These are phyloP conservation scores for Eutypa lata DNA, from an alignment of 2,329 filamentous ascomycete genomes.

Conservation along the genomic window DNA sequence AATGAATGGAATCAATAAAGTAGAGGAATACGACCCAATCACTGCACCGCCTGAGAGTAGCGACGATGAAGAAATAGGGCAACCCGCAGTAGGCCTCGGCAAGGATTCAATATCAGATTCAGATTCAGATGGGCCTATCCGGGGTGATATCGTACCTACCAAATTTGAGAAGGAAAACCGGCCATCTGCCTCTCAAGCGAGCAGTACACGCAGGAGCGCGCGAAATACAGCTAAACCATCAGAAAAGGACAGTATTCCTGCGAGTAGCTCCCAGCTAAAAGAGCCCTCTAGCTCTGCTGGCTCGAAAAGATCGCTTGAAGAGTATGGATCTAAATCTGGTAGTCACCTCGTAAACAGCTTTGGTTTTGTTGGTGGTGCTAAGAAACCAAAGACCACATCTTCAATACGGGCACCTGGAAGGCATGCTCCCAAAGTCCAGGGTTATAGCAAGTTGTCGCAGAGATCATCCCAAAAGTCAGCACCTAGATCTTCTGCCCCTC, in stretches of 20 bases:
- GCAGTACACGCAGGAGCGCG: conserved; percentile 3
- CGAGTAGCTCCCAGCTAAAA: conserved; percentile 4
- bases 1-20: conserved; percentile 10
- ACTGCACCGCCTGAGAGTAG: conserved; percentile 22
- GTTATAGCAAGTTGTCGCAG: conserved; percentile 11
- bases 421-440: conserved; percentile 11
- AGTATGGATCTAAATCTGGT: conserved; percentile 2
- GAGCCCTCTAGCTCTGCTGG: conserved; percentile 14
- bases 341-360: conserved; percentile 11
- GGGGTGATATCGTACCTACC: conserved; percentile 32
- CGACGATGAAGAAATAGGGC: conserved; percentile 18
- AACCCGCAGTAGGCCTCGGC: not conserved
- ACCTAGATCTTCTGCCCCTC: conserved; percentile 10
- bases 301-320: conserved; percentile 21
- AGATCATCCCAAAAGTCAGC: conserved; percentile 11
- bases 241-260: not conserved
- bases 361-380: conserved; percentile 9
- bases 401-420: conserved; percentile 5
- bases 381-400: conserved; percentile 5
- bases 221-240: conserved; percentile 2
- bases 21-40: conserved; percentile 18
- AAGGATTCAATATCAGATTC: conserved; percentile 11
- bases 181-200: conserved; percentile 1
- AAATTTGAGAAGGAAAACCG: conserved; percentile 20
- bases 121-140: conserved; percentile 21